phyloP scores from a whole-genome alignment of 257 asterid genomes.

The Coffea canephora region DNA sequence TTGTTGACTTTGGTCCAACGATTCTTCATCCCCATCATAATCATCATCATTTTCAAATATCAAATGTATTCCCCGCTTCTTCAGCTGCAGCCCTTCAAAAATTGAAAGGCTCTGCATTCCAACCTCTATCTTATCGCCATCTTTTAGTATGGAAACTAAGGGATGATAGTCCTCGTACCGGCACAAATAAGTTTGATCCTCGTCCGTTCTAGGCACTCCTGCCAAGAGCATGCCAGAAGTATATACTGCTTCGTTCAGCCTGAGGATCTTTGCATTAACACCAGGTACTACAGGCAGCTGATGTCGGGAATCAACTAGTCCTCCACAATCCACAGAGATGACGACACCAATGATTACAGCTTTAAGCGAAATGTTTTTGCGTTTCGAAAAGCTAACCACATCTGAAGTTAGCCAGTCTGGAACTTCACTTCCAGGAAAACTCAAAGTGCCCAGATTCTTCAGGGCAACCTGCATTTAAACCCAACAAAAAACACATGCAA shows the following conservation, averaged over 20 bases:
- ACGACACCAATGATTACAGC: constrained; percentile 25
- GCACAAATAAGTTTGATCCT: constrained; percentile 33
- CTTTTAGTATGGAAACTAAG: constrained; percentile 20
- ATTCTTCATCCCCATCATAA: constrained; percentile 29
- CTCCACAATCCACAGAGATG: constrained; percentile 24
- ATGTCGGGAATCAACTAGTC: constrained; percentile 20
- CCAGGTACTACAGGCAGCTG: constrained; percentile 24
- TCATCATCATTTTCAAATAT: constrained; percentile 35
- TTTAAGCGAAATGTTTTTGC: constrained; percentile 25
- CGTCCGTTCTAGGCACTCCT: constrained; percentile 27
- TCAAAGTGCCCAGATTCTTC: constrained; percentile 20
- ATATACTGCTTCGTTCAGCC: constrained; percentile 18
- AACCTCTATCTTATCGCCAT: constrained; percentile 28
- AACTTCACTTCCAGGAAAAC: constrained; percentile 32
- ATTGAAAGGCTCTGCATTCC: constrained; percentile 7
- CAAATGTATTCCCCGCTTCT: constrained; percentile 27
- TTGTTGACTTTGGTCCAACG: constrained; percentile 18
- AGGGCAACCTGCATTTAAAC: constrained; percentile 22
- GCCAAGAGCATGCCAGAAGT: constrained; percentile 14
- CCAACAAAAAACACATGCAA: no score
- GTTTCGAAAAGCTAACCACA: constrained; percentile 19
- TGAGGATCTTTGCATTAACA: constrained; percentile 24
- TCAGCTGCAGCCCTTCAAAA: constrained; percentile 26
- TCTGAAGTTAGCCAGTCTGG: constrained; percentile 30
- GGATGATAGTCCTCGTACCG: constrained; percentile 23